phyloP scores from a whole-genome alignment of 257 asterid genomes.

The Petunia axillaris region DNA sequence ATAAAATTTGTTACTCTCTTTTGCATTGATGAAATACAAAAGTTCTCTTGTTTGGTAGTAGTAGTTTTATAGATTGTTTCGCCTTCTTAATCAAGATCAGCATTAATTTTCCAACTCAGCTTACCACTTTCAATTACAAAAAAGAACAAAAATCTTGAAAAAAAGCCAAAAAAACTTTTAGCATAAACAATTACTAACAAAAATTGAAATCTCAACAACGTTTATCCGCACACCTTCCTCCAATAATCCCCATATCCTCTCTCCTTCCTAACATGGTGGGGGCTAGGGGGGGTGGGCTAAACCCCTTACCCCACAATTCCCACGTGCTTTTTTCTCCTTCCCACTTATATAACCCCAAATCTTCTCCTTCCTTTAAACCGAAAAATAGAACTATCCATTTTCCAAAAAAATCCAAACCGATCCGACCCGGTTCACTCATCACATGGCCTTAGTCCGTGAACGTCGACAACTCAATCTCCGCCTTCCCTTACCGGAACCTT shows the following conservation, averaged over 20 bases:
- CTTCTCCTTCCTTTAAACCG: not conserved
- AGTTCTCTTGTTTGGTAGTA: not conserved
- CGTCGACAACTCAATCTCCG: constrained; percentile 89
- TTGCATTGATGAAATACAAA: not conserved
- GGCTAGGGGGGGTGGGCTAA: not conserved
- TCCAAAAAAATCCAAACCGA: constrained; percentile 20
- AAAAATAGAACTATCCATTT: not conserved
- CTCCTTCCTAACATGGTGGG: constrained; percentile 24
- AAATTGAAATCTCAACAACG: not conserved
- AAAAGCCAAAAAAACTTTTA: not conserved
- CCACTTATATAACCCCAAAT: constrained; percentile 35
- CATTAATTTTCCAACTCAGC: constrained; percentile 13
- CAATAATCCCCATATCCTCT: not conserved
- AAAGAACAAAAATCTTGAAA: not conserved
- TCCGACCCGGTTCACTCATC: constrained; percentile 6
- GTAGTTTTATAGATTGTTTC: not conserved
- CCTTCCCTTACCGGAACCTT: constrained; percentile 65
- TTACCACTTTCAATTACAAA: not conserved
- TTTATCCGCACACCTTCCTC: not conserved
- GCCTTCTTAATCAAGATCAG: not conserved
- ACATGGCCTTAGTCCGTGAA: constrained; percentile 73
- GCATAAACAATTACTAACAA: not conserved
- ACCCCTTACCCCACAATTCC: not conserved
- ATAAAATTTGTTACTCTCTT: too few relatives aligned
- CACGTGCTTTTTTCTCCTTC: constrained; percentile 53